Evolutionary conservation across 2,329 filamentous ascomycete genomes (phyloP), one percentile per base, ranked within the genome.

Genomic region (Onygena corvina): DNA sequence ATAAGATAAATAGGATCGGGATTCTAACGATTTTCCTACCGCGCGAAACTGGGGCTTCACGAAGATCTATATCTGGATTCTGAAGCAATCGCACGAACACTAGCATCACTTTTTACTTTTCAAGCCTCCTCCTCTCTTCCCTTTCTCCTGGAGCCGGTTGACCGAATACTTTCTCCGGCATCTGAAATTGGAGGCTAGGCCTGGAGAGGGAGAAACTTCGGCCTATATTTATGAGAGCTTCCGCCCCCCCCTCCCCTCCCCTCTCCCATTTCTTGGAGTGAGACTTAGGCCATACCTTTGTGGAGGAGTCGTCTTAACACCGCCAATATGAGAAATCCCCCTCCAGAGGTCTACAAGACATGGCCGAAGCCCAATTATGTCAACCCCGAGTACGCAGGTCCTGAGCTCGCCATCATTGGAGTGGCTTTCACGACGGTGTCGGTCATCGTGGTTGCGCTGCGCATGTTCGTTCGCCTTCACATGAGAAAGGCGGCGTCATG

Each of bases 321-420:
- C 30, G 46, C 30, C 38, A 51, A 20, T n/a, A 56, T 56, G 54
- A 53, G 51, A 47, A 44, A 46, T 20, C 53, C 55, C 12, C 55
- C 55, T 33, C 53, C 50, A 34, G 42, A 51, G 47, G 53, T 55
- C 14, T 31, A 52, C n/a, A 33, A 25, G 4, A 27, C 57, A 29
- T 64, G 60, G 60, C 61, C 61, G 2, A 53, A 54, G 46, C 61
- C 61, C n/a, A 62, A 64, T 47, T 62, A 58, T 54, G 52, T 59
- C 38, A 48, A 64, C 40, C 61, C 61, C 14, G 53, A 56, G 16
- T 59, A 51, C 23, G 48, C 56, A 50, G 61, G 61, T 8, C 54
- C 53, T n/a, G 52, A 54, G 4, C 48, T 63, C 25, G 53, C 55
- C 14, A 53, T 60, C 46, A 40, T 61, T 11, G 54, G 55, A 34